Evolutionary conservation across 2,329 filamentous ascomycete species (phyloP).

Genomic region (Pseudonectria foliicola): DNA sequence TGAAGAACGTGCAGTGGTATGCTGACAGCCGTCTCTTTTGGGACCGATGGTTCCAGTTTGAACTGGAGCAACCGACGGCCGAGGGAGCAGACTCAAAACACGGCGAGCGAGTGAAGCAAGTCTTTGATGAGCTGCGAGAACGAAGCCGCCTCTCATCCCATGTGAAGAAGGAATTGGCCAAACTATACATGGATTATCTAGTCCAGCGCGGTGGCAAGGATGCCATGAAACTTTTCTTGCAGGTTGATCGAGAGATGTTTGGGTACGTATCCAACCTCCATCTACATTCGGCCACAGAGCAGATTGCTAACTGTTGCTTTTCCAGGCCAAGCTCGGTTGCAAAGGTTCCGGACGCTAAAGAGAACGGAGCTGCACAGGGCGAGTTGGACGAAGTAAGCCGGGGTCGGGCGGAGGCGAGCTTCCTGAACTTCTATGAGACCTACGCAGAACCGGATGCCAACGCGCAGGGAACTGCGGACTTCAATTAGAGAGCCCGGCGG

Average conservation of each 20-base stretch:
- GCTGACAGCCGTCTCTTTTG: slow-evolving; percentile 83
- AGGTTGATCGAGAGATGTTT: slow-evolving; percentile 78
- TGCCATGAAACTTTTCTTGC: slow-evolving; percentile 78
- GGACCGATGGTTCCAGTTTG: slow-evolving; percentile 82
- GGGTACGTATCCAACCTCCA: slow-evolving; percentile 47
- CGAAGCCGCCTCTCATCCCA: slow-evolving; percentile 63
- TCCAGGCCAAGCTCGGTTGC: slow-evolving; percentile 41
- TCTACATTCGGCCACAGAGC: slow-evolving; percentile 1
- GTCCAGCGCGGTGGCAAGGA: slow-evolving; percentile 76
- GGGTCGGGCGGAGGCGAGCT: slow-evolving; percentile 44
- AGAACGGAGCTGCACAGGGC: slow-evolving; percentile 34
- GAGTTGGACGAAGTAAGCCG: slow-evolving; percentile 46
- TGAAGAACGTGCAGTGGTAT: slow-evolving; percentile 77
- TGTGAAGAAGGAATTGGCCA: slow-evolving; percentile 67
- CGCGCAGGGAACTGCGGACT: slow-evolving; percentile 43
- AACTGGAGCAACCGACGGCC: slow-evolving; percentile 72
- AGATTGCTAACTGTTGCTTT: slow-evolving; percentile 4
- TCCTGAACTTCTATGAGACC: slow-evolving; percentile 47
- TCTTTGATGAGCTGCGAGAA: slow-evolving; percentile 66
- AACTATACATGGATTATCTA: slow-evolving; percentile 76
- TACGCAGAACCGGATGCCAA: slow-evolving; percentile 39
- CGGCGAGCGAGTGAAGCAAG: slow-evolving; percentile 68
- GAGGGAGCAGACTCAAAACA: slow-evolving; percentile 57
- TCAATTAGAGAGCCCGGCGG: slow-evolving; percentile 41
- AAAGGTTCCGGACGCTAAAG: slow-evolving; percentile 34